Base-by-base conservation (phyloP, 2,329 filamentous ascomycete species). In the Pestalotiopsis sp. region DNA sequence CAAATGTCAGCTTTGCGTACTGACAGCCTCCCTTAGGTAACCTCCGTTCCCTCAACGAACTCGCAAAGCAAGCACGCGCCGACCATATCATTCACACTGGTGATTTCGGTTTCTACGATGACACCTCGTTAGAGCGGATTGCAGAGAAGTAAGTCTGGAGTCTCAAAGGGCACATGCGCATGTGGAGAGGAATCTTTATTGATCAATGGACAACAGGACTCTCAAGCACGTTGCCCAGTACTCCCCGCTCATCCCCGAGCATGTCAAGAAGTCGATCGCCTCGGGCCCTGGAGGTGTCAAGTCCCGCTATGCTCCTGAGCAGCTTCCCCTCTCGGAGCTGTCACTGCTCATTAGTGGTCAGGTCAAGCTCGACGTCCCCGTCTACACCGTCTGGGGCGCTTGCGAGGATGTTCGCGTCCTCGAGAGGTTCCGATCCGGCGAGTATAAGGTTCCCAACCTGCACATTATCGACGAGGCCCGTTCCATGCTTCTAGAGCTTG, bases 81-180 rank as follows among this genome's bases (percentile, higher is more conserved):
- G 94, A 98, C 83, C 94, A 98, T 84, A 97, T 99, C 82, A 94
- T 99, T 78, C 96, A 99, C 83, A 99, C 96, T 23, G 96, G 96
- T 81, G 96, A 99, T 81, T 99, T 99, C 80, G 96, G 96, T 72
- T 99, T 99, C 84, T 99, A 99, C 84, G 96, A 99, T 81, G 93
- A 97, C 76, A 93, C 92, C 67, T 99, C 96, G 45, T 86, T 99
- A 74, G 95, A 98, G 78, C 92, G 96, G 78, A 98, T 99, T 84
- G 96, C 96, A 56, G 96, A 99, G 82, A 99, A 99, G 94, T 97
- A 84, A 85, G 91, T 84, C 31, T 66, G 56, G 36, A 27, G 23
- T 36, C 25, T 27, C 11, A 23, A 25, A 59, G 12, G 45, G 17
- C 45, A 52, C 66, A n/a, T 52, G 45, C 13, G 66, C 31, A 13